These are phyloP conservation scores for Pseudozyma hubeiensis DNA, from an alignment of 1,284 basidiomycete genomes.

Conservation along the genomic window DNA sequence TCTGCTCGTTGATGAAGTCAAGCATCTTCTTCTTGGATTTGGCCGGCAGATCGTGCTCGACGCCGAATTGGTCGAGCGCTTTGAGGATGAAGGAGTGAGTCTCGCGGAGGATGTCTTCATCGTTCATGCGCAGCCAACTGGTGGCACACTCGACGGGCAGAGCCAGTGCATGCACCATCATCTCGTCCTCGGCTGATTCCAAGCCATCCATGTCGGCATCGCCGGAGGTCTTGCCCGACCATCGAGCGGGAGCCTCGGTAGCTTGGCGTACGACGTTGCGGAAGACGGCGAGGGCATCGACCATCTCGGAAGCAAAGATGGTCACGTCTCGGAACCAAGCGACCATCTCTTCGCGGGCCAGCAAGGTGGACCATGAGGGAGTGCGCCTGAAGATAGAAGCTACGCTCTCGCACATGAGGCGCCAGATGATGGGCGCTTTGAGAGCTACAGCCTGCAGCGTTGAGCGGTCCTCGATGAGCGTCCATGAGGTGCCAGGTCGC, in stretches of 20 bases:
- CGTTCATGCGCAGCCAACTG: conserved; percentile 66
- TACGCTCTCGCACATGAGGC: conserved; percentile 58
- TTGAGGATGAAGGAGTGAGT: conserved; percentile 60
- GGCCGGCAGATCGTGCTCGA: conserved; percentile 46
- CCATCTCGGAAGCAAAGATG: conserved; percentile 63
- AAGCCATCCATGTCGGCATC: conserved; percentile 25
- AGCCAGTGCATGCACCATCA: conserved; percentile 51
- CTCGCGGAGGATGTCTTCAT: conserved; percentile 64
- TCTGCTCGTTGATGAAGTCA: conserved; percentile 60
- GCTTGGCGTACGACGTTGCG: conserved; percentile 50
- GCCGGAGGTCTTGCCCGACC: conserved; percentile 25
- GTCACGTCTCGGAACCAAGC: conserved; percentile 67
- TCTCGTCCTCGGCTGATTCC: conserved; percentile 36
- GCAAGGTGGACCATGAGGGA: conserved; percentile 58
- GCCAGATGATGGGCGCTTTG: conserved; percentile 58
- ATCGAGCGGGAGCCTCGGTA: conserved; percentile 32
- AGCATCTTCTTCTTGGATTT: conserved; percentile 55
- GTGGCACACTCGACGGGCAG: conserved; percentile 59
- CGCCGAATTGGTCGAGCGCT: conserved; percentile 54
- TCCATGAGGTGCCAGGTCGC: conserved; percentile 58
- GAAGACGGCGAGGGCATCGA: conserved; percentile 56
- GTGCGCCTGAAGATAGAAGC: conserved; percentile 62
- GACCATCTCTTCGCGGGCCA: conserved; percentile 57
- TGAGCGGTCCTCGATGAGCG: conserved; percentile 37
- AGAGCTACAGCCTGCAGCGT: conserved; percentile 38